Conservation (phyloP, 352 stramenopile genomes). For the Albugo laibachii region DNA sequence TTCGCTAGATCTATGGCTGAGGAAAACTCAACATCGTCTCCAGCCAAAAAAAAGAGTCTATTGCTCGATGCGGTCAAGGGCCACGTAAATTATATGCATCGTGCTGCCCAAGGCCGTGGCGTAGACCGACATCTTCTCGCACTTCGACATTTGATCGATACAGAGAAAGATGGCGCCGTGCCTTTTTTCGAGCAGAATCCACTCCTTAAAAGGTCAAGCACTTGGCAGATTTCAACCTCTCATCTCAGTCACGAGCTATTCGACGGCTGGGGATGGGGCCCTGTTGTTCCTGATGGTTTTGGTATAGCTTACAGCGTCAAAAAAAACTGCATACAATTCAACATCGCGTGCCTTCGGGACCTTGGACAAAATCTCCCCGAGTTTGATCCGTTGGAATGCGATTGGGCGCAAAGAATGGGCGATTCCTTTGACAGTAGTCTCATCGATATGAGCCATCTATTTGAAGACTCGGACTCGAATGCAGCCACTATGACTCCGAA, state of each 20-base stretch:
- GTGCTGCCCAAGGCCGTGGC: slow-evolving; percentile 49
- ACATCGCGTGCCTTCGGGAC: slow-evolving; percentile 44
- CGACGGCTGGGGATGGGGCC: slow-evolving; percentile 68
- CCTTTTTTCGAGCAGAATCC: slow-evolving; percentile 43
- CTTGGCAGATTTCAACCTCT: slow-evolving; percentile 65
- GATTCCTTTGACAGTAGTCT: slow-evolving; percentile 59
- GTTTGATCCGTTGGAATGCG: no score
- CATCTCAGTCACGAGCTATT: slow-evolving; percentile 68
- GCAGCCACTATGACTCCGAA: no score
- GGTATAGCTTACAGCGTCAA: slow-evolving; percentile 74
- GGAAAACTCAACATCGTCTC: slow-evolving; percentile 11
- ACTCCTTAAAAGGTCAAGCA: slow-evolving; percentile 34
- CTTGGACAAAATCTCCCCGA: slow-evolving; percentile 14
- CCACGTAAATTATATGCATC: slow-evolving; percentile 50
- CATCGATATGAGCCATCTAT: slow-evolving; percentile 58
- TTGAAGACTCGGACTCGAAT: slow-evolving; percentile 4
- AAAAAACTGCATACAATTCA: slow-evolving; percentile 57
- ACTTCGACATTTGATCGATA: slow-evolving; percentile 40
- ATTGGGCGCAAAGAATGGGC: slow-evolving; percentile 22
- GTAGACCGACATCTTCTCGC: slow-evolving; percentile 91
- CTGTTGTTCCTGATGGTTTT: slow-evolving; percentile 56
- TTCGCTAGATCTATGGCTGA: slow-evolving; percentile 78
- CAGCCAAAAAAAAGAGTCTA: slow-evolving; percentile 22
- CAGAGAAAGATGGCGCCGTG: slow-evolving; percentile 19
- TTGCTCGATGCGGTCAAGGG: slow-evolving; percentile 19